Evolutionary conservation across 176 grass and related monocot species (phyloP).

Genomic region (maize (Zea mays)): Zm-B73-REFERENCE-NAM-5.0 NC_050098.1:44126501-44127000

Average conservation of each 20-base stretch:
- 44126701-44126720: slow-evolving; percentile 30
- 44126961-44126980: slow-evolving; percentile 1
- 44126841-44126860: slow-evolving; percentile 21
- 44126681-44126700: slow-evolving; percentile 41
- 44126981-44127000: slow-evolving; percentile 32
- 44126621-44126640: not conserved
- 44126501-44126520: not conserved
- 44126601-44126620: slow-evolving; percentile 10
- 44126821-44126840: slow-evolving; percentile 32
- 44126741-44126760: not conserved
- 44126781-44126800: slow-evolving; percentile 52
- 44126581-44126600: not conserved
- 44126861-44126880: not conserved
- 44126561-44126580: slow-evolving; percentile 33
- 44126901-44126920: not conserved
- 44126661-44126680: not conserved
- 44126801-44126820: slow-evolving; percentile 51
- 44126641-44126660: not conserved
- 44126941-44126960: slow-evolving; percentile 35
- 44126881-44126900: slow-evolving; percentile 2
- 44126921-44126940: slow-evolving; percentile 36
- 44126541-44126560: not conserved
- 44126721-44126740: slow-evolving; percentile 25
- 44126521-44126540: no score
- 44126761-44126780: not conserved